phyloP scores from a whole-genome alignment of 2,329 filamentous ascomycete species.

The Cladosporium oxysporum region DNA sequence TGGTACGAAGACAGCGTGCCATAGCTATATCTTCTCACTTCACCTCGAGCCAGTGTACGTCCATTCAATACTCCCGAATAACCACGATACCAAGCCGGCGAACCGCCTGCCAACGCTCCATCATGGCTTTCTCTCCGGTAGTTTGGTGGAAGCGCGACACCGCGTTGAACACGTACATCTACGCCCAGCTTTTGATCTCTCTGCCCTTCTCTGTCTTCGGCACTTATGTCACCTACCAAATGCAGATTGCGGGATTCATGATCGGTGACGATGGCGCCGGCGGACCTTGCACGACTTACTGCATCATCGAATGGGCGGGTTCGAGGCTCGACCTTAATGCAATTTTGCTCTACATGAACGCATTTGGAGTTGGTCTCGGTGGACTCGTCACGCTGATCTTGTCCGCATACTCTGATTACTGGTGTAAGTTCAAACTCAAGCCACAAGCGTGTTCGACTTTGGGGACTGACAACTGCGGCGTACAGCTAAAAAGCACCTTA shows the following conservation, averaged over 20 bases:
- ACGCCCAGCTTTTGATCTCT: conserved; percentile 18
- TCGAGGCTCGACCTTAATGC: conserved; percentile 21
- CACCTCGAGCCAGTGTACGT: not conserved
- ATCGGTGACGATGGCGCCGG: conserved; percentile 18
- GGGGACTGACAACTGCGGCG: not conserved
- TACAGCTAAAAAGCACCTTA: conserved; percentile 20
- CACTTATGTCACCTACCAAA: conserved; percentile 21
- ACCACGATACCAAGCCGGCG: not conserved
- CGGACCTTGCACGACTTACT: conserved; percentile 17
- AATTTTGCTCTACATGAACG: conserved; percentile 21
- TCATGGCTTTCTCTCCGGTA: not conserved
- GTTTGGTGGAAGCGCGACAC: conserved; percentile 22
- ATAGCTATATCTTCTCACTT: not conserved
- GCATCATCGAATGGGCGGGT: conserved; percentile 21
- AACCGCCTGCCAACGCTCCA: not conserved
- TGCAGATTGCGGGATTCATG: conserved; percentile 19
- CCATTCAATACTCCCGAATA: not conserved
- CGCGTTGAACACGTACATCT: conserved; percentile 23
- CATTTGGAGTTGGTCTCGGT: conserved; percentile 19
- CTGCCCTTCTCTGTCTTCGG: conserved; percentile 23
- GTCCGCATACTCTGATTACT: conserved; percentile 22
- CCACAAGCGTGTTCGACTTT: not conserved
- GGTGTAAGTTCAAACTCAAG: conserved; percentile 13
- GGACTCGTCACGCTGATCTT: conserved; percentile 21
- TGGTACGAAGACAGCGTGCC: not conserved